Evolutionary conservation across 306 rosid genomes (phyloP), one percentile per base, ranked within the genome.

Genomic region (Lablab purpureus): DNA sequence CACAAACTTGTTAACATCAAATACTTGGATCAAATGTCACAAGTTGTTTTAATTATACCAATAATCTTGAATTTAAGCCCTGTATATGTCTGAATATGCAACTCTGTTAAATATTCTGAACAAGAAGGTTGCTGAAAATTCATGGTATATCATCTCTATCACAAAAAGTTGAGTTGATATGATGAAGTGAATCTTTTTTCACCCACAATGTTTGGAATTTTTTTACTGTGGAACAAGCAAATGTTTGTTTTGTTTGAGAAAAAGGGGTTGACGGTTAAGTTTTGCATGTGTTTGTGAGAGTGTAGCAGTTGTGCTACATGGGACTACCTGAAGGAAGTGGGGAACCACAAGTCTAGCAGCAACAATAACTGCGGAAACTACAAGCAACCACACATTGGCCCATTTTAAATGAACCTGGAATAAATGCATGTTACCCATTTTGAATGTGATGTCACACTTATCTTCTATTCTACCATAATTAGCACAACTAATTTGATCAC

Each of bases 391-490:
- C 15, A 77, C 28, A 66, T 32, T 81, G 80, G 55, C 70, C 80
- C 60, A 76, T 56, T 66, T 73, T 67, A 73, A 81, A 81, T 81
- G 83, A 77, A 85, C 84, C 78, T 54, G 64, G 70, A 80, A 58
- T 77, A 4, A 73, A 68, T 68, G 85, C 78, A 77, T 41, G 76
- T 78, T 64, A 19, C 73, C 82, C 36, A 67, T 71, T 71, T 81
- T 65, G 79, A 86, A 65, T 78, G 14, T 40, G 47, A 71, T 83
- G 80, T 86, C 88, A 79, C 70, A 70, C 71, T 76, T 66, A 82
- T 80, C 60, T 71, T 76, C 78, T 78, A 70, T 67, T 51, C 21
- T 37, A 71, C 77, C 68, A 79, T 81, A 77, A 91, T 89, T 84
- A 91, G 85, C 62, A 75, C 71, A 56, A 59, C 75, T 79, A 58